These are phyloP conservation scores for Lathyrus oleraceus DNA, from an alignment of 306 rosid genomes.

Conservation along the genomic window DNA sequence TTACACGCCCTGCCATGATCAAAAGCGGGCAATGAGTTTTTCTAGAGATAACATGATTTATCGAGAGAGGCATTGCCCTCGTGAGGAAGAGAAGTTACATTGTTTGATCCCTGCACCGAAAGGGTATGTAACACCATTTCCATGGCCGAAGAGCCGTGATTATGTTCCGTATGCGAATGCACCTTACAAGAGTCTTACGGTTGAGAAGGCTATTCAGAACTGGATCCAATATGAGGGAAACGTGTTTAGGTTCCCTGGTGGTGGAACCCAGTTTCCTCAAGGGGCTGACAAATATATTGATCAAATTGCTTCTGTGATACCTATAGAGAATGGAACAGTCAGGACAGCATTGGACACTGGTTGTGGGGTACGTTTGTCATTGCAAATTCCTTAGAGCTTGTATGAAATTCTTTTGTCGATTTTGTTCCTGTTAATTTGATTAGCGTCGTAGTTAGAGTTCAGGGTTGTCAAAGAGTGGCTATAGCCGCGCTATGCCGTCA, in stretches of 20 bases:
- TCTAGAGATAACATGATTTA: conserved; percentile 79
- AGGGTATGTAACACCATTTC: conserved; percentile 94
- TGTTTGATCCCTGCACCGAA: conserved; percentile 94
- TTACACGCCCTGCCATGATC: conserved; percentile 98
- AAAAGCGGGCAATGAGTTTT: conserved; percentile 90
- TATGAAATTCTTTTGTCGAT: conserved; percentile 1
- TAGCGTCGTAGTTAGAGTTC: conserved; percentile 3
- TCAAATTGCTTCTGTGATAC: conserved; percentile 86
- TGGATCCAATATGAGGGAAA: conserved; percentile 98
- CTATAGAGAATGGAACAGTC: conserved; percentile 84
- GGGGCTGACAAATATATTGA: conserved; percentile 96
- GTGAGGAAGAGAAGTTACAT: conserved; percentile 75
- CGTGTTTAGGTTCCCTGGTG: conserved; percentile 92
- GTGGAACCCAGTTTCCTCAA: conserved; percentile 96
- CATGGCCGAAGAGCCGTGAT: conserved; percentile 98
- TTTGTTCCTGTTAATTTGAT: conserved; percentile 13
- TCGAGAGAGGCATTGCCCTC: conserved; percentile 91
- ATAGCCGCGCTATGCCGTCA: not conserved
- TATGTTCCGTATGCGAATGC: conserved; percentile 98
- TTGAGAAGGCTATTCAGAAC: conserved; percentile 98
- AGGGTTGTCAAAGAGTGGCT: not conserved
- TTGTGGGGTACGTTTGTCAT: conserved; percentile 80
- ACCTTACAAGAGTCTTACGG: conserved; percentile 94
- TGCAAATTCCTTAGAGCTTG: conserved; percentile 15
- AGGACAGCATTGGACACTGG: conserved; percentile 97